phyloP scores from a whole-genome alignment of 1,284 basidiomycete genomes.

The Rhodotorula sp. region DNA sequence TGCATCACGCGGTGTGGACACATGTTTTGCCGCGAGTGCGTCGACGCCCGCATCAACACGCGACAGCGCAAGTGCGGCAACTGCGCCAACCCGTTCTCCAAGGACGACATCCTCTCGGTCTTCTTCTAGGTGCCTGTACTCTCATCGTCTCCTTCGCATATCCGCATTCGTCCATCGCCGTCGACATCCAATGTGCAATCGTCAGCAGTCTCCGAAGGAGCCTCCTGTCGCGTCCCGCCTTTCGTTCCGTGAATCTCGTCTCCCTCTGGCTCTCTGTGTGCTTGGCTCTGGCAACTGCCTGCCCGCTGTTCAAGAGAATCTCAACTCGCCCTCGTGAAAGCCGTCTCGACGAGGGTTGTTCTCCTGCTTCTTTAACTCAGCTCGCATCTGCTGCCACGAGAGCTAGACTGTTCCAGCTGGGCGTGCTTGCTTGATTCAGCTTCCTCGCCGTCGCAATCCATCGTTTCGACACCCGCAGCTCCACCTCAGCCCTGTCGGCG shows the following conservation, averaged over 20 bases:
- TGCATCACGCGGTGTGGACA: conserved; percentile 73
- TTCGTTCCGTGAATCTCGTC: not conserved
- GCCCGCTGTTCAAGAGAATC: not conserved
- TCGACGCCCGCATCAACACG: conserved; percentile 82
- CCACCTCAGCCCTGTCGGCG: not conserved
- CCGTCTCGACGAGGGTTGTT: no score
- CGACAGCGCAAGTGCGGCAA: conserved; percentile 92
- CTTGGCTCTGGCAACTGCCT: not conserved
- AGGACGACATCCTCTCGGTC: conserved; percentile 79
- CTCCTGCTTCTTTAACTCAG: no score
- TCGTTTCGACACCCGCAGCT: not conserved
- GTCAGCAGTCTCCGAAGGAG: not conserved
- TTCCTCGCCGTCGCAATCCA: no score
- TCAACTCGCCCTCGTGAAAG: not conserved
- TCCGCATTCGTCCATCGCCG: no score
- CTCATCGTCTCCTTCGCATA: not conserved
- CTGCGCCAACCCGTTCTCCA: conserved; percentile 60
- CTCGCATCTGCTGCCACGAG: no score
- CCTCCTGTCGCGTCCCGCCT: not conserved
- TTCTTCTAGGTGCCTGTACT: conserved; percentile 55
- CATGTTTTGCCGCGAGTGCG: conserved; percentile 74
- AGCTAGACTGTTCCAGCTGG: no score
- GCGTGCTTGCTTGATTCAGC: no score
- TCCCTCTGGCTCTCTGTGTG: not conserved
- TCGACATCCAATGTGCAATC: no score